Conservation (phyloP, 176 grass and related monocot genomes). For the Oryza australiensis region DNA sequence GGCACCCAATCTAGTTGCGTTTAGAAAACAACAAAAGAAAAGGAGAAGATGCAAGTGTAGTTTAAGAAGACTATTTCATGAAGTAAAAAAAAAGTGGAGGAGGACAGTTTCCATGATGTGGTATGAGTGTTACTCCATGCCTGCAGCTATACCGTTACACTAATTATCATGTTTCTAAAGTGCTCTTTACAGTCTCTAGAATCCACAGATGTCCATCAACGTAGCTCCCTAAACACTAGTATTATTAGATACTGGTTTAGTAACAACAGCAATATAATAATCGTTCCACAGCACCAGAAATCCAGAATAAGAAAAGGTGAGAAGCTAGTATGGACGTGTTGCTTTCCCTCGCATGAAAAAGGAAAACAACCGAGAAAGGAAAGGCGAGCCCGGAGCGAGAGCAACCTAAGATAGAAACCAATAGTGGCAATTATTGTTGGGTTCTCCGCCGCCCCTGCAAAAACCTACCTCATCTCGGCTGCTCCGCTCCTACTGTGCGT, state of each 20-base stretch:
- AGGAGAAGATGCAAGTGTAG: background rate
- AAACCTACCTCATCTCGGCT: conserved; percentile 1
- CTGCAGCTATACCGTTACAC: background rate
- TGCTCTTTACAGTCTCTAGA: background rate
- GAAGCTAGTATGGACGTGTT: background rate
- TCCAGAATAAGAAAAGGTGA: background rate
- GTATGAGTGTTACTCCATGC: background rate
- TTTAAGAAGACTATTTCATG: background rate
- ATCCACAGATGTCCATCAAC: background rate
- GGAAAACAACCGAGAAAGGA: conserved; percentile 29
- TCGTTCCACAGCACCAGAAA: background rate
- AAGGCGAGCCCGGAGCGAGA: background rate
- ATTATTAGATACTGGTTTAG: background rate
- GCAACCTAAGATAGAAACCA: conserved; percentile 21
- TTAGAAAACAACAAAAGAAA: conserved; percentile 16
- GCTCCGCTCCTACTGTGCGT: background rate
- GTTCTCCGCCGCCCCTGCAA: background rate
- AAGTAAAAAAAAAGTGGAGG: background rate
- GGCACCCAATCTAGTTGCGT: conserved; percentile 32
- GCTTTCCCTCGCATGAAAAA: conserved; percentile 35
- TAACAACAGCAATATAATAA: background rate
- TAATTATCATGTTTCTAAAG: background rate
- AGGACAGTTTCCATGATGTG: background rate
- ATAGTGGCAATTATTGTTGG: conserved; percentile 45
- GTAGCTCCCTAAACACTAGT: background rate